Evolutionary conservation across 2,329 filamentous ascomycete species (phyloP).

Genomic region (Myriosclerotinia curreyana): DNA sequence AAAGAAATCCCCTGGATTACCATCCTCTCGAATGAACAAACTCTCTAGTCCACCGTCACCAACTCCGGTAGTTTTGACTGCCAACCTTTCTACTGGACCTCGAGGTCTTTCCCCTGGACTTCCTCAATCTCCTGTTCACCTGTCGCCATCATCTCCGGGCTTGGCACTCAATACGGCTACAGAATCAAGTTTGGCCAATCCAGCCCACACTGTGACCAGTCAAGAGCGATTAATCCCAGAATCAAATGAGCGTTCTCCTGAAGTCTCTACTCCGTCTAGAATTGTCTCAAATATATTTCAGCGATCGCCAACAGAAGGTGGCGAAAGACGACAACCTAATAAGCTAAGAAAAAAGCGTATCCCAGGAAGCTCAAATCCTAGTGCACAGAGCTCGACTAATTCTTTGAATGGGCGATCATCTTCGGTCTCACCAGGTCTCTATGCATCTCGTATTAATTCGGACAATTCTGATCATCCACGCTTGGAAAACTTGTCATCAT

Average conservation of each 20-base stretch:
- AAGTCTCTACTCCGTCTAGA: conserved; percentile 57
- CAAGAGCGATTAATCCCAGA: conserved; percentile 48
- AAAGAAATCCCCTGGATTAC: conserved; percentile 74
- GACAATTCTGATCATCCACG: conserved; percentile 34
- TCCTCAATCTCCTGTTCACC: conserved; percentile 25
- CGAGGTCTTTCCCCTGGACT: conserved; percentile 31
- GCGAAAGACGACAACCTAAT: conserved; percentile 72
- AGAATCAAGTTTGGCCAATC: conserved; percentile 30
- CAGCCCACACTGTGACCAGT: conserved; percentile 41
- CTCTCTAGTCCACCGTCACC: conserved; percentile 50
- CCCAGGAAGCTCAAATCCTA: conserved; percentile 73
- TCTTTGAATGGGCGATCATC: conserved; percentile 56
- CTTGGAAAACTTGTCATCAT: conserved; percentile 33
- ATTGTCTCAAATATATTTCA: conserved; percentile 69
- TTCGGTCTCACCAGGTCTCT: conserved; percentile 36
- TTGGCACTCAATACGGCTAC: conserved; percentile 27
- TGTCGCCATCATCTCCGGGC: conserved; percentile 32
- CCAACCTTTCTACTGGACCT: conserved; percentile 26
- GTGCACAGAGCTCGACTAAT: conserved; percentile 84
- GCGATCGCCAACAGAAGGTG: conserved; percentile 59
- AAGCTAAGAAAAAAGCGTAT: conserved; percentile 84
- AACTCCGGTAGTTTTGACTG: conserved; percentile 33
- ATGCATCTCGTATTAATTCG: conserved; percentile 37
- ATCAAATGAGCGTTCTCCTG: conserved; percentile 24
- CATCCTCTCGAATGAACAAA: conserved; percentile 63